Evolutionary conservation across 140 eudicot genomes (phyloP), one percentile per base, ranked within the genome.

Genomic region (Stevia rebaudiana): DNA sequence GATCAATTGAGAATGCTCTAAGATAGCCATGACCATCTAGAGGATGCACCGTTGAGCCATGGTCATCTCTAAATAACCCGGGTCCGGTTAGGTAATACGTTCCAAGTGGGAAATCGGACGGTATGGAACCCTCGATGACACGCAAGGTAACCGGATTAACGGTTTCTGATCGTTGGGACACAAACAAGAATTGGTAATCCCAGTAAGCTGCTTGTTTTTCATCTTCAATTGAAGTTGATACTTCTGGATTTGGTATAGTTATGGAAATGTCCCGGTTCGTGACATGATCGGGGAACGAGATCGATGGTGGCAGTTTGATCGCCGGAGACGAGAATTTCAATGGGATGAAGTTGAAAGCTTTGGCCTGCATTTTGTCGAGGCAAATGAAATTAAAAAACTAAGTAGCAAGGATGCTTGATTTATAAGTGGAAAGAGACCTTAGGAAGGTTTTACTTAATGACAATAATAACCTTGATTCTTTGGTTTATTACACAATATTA

Each of bases 21-120:
- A 91, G 76, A 49, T 91, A 91, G 19, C 98, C 98, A 69, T 91
- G 98, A 5, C 98, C 98, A 42, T 91, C 98, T 5, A 91, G 76
- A 17, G 98, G 98, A 75, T 87, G 91, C 78, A 91, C 96, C 8
- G 89, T 85, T 4, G 98, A 91, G 18, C 98, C 98, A 15, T 84
- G 88, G 48, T 91, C 98, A 46, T 91, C 98, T 7, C 73, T 59
- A 54, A 91, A 87, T 1, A 87, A 69, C 11, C 98, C 98, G 0
- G 98, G 98, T 1, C 98, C 98, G 3, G 94, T 87, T 4, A 91
- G 73, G 60, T 82, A 91, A 72, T 91, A 91, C 1, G 96, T 87
- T 8, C 98, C 98, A 0, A 71, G 55, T 0, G 98, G 98, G 28
- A 91, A 84, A 65, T 83, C 84, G 0, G 41, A 42, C 0, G 98